Percentiles rank a stretch among this genome's conserved stretches.
Evolutionary conservation across 306 rosid genomes (phyloP).

Genomic region (Vigna angularis): DNA sequence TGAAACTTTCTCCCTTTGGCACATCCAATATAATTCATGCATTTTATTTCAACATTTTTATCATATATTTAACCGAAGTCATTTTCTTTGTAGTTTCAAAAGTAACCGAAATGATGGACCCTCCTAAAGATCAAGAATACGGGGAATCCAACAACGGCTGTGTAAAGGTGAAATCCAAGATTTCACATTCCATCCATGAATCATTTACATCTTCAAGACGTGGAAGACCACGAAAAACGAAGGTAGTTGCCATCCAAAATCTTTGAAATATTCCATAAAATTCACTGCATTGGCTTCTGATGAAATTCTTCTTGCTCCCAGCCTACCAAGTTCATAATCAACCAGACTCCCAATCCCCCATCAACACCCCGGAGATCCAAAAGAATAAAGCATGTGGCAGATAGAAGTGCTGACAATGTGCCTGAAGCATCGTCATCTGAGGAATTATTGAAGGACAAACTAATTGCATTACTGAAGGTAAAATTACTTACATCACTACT

Average conservation of each 20-base stretch:
- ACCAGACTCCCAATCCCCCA: neutral
- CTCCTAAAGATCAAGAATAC: slow-evolving; percentile 1
- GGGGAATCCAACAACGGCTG: neutral
- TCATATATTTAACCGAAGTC: neutral
- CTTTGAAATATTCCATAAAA: neutral
- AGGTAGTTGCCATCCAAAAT: neutral
- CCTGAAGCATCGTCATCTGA: neutral
- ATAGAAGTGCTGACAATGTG: neutral
- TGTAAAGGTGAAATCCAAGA: neutral
- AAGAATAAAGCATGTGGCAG: slow-evolving; percentile 25
- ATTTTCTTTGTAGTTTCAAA: slow-evolving; percentile 25
- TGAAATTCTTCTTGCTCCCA: slow-evolving; percentile 26
- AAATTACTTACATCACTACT: slow-evolving; percentile 1
- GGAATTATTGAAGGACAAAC: slow-evolving; percentile 10
- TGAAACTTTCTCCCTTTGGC: slow-evolving; percentile 11
- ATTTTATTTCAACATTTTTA: slow-evolving; percentile 5
- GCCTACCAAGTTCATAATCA: slow-evolving; percentile 9
- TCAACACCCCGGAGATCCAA: slow-evolving; percentile 26
- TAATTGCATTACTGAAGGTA: slow-evolving; percentile 8
- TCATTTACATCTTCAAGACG: neutral
- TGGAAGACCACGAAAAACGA: neutral
- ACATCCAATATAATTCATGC: neutral
- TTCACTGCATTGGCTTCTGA: neutral
- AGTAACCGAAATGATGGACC: neutral
- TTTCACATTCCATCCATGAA: neutral